Evolutionary conservation across 768 basidiomycete genomes (phyloP).

Genomic region (Lyophyllum shimeji): DNA sequence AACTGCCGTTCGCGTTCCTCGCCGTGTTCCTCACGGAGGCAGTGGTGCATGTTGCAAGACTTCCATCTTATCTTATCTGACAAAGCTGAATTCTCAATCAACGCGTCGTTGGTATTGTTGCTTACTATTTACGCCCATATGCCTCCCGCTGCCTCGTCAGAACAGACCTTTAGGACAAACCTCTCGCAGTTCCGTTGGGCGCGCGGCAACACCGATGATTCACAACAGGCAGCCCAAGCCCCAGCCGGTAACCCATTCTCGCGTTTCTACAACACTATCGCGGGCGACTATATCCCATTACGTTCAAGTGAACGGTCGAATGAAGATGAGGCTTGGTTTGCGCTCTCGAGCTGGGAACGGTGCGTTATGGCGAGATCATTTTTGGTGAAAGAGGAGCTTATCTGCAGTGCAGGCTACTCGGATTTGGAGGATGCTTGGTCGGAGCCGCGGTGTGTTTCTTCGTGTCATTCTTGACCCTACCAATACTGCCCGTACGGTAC

Average conservation of each 20-base stretch:
- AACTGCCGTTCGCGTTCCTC: too few relatives aligned
- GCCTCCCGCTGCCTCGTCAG: conserved; percentile 34
- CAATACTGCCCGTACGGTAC: conserved; percentile 43
- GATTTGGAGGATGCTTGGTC: conserved; percentile 85
- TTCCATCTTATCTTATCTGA: background rate
- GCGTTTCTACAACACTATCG: conserved; percentile 83
- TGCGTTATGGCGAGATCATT: conserved; percentile 27
- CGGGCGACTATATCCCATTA: conserved; percentile 86
- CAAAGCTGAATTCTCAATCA: background rate
- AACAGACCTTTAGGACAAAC: conserved; percentile 71
- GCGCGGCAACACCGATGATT: conserved; percentile 68
- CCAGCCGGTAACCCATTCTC: conserved; percentile 67
- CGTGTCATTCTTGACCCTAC: conserved; percentile 83
- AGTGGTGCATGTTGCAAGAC: too few relatives aligned
- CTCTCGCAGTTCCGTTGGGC: conserved; percentile 91
- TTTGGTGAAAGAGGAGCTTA: conserved; percentile 1
- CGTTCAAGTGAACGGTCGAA: conserved; percentile 79
- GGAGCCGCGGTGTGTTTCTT: conserved; percentile 95
- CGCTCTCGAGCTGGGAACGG: conserved; percentile 93
- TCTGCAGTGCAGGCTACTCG: conserved; percentile 61
- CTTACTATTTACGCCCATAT: conserved; percentile 14
- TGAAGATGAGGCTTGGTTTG: conserved; percentile 96
- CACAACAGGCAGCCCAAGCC: conserved; percentile 31
- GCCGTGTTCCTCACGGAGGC: too few relatives aligned
- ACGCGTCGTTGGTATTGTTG: conserved; percentile 9